These are phyloP conservation scores for Fallopia convolvulus DNA, from an alignment of 148 eudicot species.

Conservation along the genomic window DNA sequence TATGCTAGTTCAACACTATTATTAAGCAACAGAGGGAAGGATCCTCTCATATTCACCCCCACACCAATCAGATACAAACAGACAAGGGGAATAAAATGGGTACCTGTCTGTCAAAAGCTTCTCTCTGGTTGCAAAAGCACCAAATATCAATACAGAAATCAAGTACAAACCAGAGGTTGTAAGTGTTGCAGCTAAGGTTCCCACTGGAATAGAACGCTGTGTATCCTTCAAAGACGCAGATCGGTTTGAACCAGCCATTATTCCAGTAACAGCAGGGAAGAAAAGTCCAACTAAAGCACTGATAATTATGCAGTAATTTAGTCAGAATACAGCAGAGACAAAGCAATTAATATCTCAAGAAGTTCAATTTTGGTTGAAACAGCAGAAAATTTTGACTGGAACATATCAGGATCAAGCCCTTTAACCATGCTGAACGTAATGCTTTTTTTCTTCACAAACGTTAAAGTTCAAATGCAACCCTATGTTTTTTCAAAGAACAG, in stretches of 20 bases:
- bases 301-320: slow-evolving; percentile 20
- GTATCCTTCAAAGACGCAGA: slow-evolving; percentile 93
- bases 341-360: slow-evolving; percentile 7
- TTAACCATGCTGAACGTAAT: not conserved
- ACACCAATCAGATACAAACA: not conserved
- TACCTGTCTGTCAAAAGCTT: slow-evolving; percentile 97
- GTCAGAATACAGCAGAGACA: not conserved
- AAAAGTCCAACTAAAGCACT: slow-evolving; percentile 99
- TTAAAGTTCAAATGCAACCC: not conserved
- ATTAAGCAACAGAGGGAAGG: not conserved
- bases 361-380: not conserved
- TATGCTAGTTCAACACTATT: not conserved
- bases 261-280: slow-evolving; percentile 99
- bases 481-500: not conserved
- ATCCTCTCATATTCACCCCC: not conserved
- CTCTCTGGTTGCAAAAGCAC: slow-evolving; percentile 88
- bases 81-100: slow-evolving; percentile 1
- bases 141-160: slow-evolving; percentile 73
- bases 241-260: slow-evolving; percentile 99
- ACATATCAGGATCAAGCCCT: not conserved
- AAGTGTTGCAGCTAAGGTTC: slow-evolving; percentile 90
- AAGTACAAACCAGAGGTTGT: slow-evolving; percentile 65
- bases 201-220: slow-evolving; percentile 88
- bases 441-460: not conserved
- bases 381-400: not conserved